Evolutionary conservation across 2,329 filamentous ascomycete genomes (phyloP), one percentile per base, ranked within the genome.

Genomic region (Metarhizium sp.): DNA sequence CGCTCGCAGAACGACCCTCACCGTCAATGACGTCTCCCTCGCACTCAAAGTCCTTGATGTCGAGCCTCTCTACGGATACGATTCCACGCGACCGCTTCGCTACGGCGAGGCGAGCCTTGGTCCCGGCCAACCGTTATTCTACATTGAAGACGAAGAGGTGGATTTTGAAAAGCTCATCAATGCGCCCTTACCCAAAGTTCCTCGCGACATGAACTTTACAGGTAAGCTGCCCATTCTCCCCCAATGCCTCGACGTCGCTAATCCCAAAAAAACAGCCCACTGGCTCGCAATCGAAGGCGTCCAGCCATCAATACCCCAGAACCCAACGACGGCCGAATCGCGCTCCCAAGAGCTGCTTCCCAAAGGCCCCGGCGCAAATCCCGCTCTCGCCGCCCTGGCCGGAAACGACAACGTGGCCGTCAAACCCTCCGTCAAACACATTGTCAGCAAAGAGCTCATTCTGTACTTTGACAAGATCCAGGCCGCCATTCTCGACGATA

Each of bases 101-200:
- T 99, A 95, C 67, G 94, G 94, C 52, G 94, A 99, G 72, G 94
- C 94, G 3, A 95, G 89, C 56, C 76, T 99, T 58, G 94, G 94
- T 0, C 91, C 92, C 14, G 92, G 92, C 10, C 94, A 99, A 72
- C 91, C 92, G 53, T 76, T 99, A 25, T 99, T 92, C 72, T 99
- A 99, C 69, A 88, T 99, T 42, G 94, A 99, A 67, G 94, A 99
- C 69, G 94, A 99, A 67, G 94, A 99, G 75, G 87, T 97, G 54
- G 94, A 99, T 71, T 97, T 99, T 67, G 94, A 99, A 75, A 97
- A 97, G 77, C 77, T 99, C 62, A 96, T 99, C 69, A 99, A 99
- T 73, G 91, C 91, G 60, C 90, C 94, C 4, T 73, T 99, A 61
- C 94, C 94, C 30, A 96, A 95, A 71, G 92, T 99, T 34, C 94